A percentile compares a stretch with the other conserved stretches of the same genome.
Evolutionary conservation across 441 rosid genomes (phyloP).

Genomic region (Populus trichocarpa): DNA sequence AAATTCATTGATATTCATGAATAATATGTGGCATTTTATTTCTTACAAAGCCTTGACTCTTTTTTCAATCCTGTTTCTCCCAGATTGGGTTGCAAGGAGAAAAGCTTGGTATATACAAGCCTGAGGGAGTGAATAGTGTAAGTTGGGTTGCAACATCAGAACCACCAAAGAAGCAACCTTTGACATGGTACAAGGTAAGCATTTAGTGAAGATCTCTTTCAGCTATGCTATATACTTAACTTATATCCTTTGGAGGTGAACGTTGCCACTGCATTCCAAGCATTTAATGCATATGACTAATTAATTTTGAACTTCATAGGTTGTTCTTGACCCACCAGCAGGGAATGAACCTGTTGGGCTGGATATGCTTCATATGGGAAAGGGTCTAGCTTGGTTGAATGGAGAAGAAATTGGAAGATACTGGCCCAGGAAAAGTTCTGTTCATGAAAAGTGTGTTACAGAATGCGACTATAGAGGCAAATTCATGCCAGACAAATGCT

Average conservation of each 20-base stretch:
- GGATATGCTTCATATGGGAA: constrained; percentile 92
- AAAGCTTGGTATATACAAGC: constrained; percentile 56
- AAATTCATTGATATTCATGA: background rate
- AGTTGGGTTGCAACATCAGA: constrained; percentile 64
- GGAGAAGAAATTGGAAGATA: constrained; percentile 96
- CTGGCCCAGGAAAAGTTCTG: constrained; percentile 60
- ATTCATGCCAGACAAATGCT: constrained; percentile 76
- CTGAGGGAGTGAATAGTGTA: constrained; percentile 36
- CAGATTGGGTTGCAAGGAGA: constrained; percentile 92
- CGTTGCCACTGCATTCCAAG: background rate
- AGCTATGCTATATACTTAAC: background rate
- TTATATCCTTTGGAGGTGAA: background rate
- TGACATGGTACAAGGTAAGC: constrained; percentile 94
- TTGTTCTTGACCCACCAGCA: constrained; percentile 62
- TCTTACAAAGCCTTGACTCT: constrained; percentile 12
- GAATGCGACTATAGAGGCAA: constrained; percentile 85
- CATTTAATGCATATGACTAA: background rate
- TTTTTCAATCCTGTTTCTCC: constrained; percentile 16
- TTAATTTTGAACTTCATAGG: constrained; percentile 38
- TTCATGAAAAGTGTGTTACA: constrained; percentile 47
- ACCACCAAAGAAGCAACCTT: constrained; percentile 73
- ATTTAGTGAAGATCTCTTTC: constrained; percentile 7
- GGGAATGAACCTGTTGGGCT: constrained; percentile 89
- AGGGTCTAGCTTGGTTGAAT: constrained; percentile 96
- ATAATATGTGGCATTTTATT: background rate